These are phyloP conservation scores for Tarenaya hassleriana DNA, from an alignment of 345 rosid species.

Conservation along the genomic window DNA sequence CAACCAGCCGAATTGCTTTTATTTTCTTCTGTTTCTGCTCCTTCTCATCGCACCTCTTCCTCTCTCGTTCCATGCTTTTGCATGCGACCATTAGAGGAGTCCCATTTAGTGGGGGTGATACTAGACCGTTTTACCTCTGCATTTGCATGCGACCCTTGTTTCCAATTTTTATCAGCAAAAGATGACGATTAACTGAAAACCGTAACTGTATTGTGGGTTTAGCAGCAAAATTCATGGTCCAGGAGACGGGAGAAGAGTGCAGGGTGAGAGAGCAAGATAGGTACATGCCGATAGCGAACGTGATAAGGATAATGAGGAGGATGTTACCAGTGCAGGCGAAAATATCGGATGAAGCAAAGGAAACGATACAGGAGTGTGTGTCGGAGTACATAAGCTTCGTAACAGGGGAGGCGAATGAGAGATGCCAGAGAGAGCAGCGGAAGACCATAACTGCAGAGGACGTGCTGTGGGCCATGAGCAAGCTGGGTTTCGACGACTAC, in stretches of 20 bases:
- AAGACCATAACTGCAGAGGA: constrained; percentile 77
- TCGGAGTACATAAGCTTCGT: constrained; percentile 84
- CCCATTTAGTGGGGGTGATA: too few relatives aligned
- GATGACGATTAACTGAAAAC: too few relatives aligned
- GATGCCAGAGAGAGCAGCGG: constrained; percentile 72
- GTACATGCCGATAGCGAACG: constrained; percentile 76
- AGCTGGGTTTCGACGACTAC: constrained; percentile 68
- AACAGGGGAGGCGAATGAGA: constrained; percentile 75
- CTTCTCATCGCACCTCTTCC: too few relatives aligned
- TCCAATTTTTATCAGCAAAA: too few relatives aligned
- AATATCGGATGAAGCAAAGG: constrained; percentile 75
- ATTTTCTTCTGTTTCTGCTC: too few relatives aligned
- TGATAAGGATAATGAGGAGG: constrained; percentile 68
- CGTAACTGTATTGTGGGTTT: too few relatives aligned
- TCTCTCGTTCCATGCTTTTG: too few relatives aligned
- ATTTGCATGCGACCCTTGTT: too few relatives aligned
- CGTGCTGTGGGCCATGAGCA: constrained; percentile 72
- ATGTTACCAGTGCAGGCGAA: constrained; percentile 66
- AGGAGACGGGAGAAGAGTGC: constrained; percentile 37
- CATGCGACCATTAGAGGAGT: too few relatives aligned
- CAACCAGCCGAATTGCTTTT: too few relatives aligned
- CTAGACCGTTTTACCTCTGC: too few relatives aligned
- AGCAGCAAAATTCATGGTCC: too few relatives aligned
- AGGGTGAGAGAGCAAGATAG: constrained; percentile 64
- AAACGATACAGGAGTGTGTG: constrained; percentile 72